Evolutionary conservation across 2,329 filamentous ascomycete genomes (phyloP).

Genomic region (Phialemoniopsis sp.): DNA sequence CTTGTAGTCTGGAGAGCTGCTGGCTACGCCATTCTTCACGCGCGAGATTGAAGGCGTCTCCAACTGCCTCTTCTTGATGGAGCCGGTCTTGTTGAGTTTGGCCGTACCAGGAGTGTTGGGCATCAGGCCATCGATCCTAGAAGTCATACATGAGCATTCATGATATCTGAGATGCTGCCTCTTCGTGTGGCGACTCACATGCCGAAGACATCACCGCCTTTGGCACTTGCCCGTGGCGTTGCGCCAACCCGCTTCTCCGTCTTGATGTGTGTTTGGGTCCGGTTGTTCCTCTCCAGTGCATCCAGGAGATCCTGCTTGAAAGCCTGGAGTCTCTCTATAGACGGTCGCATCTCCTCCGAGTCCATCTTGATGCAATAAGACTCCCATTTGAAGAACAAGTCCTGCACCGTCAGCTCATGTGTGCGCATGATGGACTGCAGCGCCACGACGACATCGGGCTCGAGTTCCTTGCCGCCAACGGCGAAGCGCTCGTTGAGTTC

Average conservation of each 20-base stretch:
- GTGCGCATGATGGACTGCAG: slow-evolving; percentile 82
- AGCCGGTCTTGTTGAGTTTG: slow-evolving; percentile 29
- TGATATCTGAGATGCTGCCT: not conserved
- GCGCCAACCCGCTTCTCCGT: slow-evolving; percentile 58
- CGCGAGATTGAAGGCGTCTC: slow-evolving; percentile 45
- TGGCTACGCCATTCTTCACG: slow-evolving; percentile 35
- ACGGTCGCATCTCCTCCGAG: slow-evolving; percentile 67
- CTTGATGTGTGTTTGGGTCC: slow-evolving; percentile 55
- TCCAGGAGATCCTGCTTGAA: slow-evolving; percentile 90
- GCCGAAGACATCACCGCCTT: slow-evolving; percentile 69
- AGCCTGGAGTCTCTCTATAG: slow-evolving; percentile 66
- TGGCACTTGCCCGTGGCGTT: slow-evolving; percentile 57
- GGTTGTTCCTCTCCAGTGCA: slow-evolving; percentile 70
- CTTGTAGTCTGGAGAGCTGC: slow-evolving; percentile 40
- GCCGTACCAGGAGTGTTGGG: slow-evolving; percentile 54
- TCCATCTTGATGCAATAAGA: slow-evolving; percentile 96
- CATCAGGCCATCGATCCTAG: slow-evolving; percentile 62
- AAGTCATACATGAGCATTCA: slow-evolving; percentile 13
- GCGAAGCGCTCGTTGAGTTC: slow-evolving; percentile 51
- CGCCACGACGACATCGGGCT: slow-evolving; percentile 75
- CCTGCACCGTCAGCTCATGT: slow-evolving; percentile 75
- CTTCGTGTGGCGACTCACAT: slow-evolving; percentile 51
- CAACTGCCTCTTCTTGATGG: slow-evolving; percentile 27
- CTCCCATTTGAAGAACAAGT: slow-evolving; percentile 98
- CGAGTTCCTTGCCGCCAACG: slow-evolving; percentile 52